Evolutionary conservation across 1,284 basidiomycete genomes (phyloP), one percentile per base, ranked within the genome.

Genomic region (Leccinum subfulvum): DNA sequence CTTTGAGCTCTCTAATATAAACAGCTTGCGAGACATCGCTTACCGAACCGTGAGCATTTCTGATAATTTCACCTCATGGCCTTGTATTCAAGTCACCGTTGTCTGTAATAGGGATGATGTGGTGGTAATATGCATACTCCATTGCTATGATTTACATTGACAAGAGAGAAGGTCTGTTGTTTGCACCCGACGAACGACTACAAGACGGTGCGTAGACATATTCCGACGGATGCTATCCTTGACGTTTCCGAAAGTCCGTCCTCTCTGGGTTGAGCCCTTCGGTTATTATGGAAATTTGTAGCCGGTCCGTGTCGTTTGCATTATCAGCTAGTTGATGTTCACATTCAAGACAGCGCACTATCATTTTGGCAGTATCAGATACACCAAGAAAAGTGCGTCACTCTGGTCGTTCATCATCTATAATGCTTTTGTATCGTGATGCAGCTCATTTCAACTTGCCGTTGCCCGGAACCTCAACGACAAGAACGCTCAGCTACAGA

Each of bases 331-430:
- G 44, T 52, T 18, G 14, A 55, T 28, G 51, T 60, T 73, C 60
- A 76, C 59, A 4, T 28, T 37, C 39, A 54, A 0, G 54, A n/a
- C 64, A 91, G 89, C 37, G 89, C 90, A 5, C 83, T 93, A 63
- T 89, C 90, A 8, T 94, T 94, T 74, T 94, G 92, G 92, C 90
- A 92, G 72, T 94, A 94, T 73, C 91, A 94, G 70, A 83, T 87
- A 56, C 89, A 91, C 65, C 91, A 94, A 77, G 91, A 94, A 77
- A 86, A 83, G 91, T 90, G 66, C 68, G 78, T 67, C 44, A 33
- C 37, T 62, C 21, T 58, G 28, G 30, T 33, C 16, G 57, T 41
- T 44, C 14, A 26, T 26, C 23, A 11, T 64, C 30, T 55, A 26
- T 16, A n/a, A 57, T 58, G 16, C 30, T 64, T 35, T 35, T 28